A percentile compares a stretch with the other conserved stretches of the same genome.
Conservation (phyloP, 768 basidiomycete species). For the Lanmaoa rubissima region DNA sequence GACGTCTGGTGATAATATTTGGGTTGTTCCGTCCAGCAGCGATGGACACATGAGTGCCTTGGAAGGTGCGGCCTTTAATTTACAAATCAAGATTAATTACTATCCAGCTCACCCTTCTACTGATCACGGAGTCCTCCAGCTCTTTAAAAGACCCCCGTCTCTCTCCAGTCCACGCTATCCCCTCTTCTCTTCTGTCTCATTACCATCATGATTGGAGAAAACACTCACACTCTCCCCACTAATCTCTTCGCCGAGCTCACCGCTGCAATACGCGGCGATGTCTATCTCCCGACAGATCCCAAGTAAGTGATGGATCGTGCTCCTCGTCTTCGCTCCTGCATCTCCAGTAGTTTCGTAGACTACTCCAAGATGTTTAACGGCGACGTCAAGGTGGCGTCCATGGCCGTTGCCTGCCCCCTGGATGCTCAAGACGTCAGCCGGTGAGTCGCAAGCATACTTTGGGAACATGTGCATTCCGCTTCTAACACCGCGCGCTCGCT, state of each 20-base stretch:
- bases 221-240: not conserved
- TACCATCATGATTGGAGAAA: constrained; percentile 17
- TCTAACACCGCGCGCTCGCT: constrained; percentile 1
- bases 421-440: constrained; percentile 82
- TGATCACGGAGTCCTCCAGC: not conserved
- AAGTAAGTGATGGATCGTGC: constrained; percentile 31
- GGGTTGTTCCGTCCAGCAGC: not conserved
- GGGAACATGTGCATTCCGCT: constrained; percentile 1
- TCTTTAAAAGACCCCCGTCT: constrained; percentile 17
- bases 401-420: constrained; percentile 68
- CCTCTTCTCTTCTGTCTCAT: not conserved
- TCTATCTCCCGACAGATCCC: constrained; percentile 43
- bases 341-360: constrained; percentile 24
- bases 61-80: constrained; percentile 5
- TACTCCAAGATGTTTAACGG: constrained; percentile 69
- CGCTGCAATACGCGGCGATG: constrained; percentile 44
- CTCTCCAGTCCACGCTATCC: constrained; percentile 4
- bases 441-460: constrained; percentile 42
- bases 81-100: constrained; percentile 13
- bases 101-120: not conserved
- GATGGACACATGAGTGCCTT: not conserved
- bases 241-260: constrained; percentile 46
- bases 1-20: not conserved
- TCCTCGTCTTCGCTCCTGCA: not conserved
- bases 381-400: constrained; percentile 57